Evolutionary conservation across 306 rosid species (phyloP).

Genomic region (Sophora flavescens): DNA sequence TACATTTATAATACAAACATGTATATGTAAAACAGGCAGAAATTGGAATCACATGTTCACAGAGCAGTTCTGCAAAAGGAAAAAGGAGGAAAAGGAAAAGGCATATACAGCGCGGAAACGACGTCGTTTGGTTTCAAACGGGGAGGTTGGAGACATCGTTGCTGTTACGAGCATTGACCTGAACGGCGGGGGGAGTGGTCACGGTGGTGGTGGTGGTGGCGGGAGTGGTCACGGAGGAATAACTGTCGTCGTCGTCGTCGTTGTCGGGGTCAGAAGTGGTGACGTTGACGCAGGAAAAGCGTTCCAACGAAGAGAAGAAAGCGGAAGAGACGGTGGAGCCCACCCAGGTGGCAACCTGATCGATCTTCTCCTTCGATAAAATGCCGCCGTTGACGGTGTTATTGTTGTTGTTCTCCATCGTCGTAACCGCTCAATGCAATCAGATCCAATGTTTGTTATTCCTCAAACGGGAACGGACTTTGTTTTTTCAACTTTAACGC

Average conservation of each 20-base stretch:
- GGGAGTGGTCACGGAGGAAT: constrained; percentile 36
- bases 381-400: constrained; percentile 47
- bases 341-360: constrained; percentile 70
- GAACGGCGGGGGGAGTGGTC: constrained; percentile 36
- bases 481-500: background rate
- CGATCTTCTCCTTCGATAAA: constrained; percentile 64
- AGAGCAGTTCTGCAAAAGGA: constrained; percentile 15
- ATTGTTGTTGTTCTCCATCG: constrained; percentile 55
- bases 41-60: constrained; percentile 28
- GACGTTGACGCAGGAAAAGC: constrained; percentile 86
- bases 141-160: constrained; percentile 59
- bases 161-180: constrained; percentile 33
- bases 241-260: constrained; percentile 52
- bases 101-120: constrained; percentile 46
- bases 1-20: background rate
- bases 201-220: constrained; percentile 8
- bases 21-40: constrained; percentile 8
- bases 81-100: constrained; percentile 43
- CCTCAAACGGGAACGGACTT: constrained; percentile 1
- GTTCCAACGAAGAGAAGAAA: constrained; percentile 83
- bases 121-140: constrained; percentile 50
- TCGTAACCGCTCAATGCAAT: constrained; percentile 24
- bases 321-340: constrained; percentile 79
- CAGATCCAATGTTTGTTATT: constrained; percentile 36
- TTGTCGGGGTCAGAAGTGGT: constrained; percentile 66